Conservation (phyloP, 257 asterid species). For the Galeopsis tetrahit region DNA sequence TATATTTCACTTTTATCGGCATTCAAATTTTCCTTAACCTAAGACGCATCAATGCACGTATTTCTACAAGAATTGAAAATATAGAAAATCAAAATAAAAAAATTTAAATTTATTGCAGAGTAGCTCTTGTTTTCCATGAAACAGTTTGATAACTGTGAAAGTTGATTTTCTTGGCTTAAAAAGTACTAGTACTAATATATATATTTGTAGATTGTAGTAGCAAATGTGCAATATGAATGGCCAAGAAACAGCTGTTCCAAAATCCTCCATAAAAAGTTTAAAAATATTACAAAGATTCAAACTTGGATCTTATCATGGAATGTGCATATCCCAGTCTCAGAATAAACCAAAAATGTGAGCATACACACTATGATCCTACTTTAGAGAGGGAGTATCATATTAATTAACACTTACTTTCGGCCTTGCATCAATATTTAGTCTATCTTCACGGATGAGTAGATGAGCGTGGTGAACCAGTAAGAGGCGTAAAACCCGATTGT, state of each 20-base stretch:
- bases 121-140: no score
- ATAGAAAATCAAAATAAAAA: no score
- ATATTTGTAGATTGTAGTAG: background rate
- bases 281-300: conserved; percentile 37
- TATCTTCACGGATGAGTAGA: conserved; percentile 90
- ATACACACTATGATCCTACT: conserved; percentile 26
- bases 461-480: conserved; percentile 91
- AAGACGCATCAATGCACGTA: background rate
- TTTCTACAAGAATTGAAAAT: background rate
- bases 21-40: background rate
- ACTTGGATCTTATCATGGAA: background rate
- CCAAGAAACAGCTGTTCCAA: conserved; percentile 21
- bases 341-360: conserved; percentile 38
- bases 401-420: conserved; percentile 1
- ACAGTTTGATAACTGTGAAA: no score
- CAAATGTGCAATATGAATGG: background rate
- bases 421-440: conserved; percentile 43
- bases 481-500: conserved; percentile 87
- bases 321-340: conserved; percentile 7
- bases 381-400: background rate
- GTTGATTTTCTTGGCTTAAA: no score
- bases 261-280: conserved; percentile 40
- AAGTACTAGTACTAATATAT: no score
- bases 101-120: no score
- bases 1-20: no score